phyloP scores from a whole-genome alignment of 2,329 filamentous ascomycete genomes.

The Botrytis fabae region DNA sequence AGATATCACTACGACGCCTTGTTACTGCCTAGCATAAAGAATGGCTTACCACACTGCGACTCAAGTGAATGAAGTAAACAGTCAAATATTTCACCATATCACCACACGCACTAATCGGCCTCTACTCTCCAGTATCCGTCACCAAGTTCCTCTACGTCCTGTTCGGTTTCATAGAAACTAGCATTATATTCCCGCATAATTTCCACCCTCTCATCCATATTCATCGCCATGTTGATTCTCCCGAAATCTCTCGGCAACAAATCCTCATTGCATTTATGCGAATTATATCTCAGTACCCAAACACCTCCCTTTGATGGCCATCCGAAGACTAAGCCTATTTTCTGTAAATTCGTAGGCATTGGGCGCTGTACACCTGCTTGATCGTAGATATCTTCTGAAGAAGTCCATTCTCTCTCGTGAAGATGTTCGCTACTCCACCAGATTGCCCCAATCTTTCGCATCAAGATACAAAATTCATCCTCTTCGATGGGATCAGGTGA shows the following conservation, averaged over 20 bases:
- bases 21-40: neutral
- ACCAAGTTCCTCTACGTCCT: neutral
- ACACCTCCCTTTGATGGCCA: neutral
- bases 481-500: neutral
- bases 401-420: neutral
- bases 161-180: neutral
- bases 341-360: neutral
- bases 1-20: neutral
- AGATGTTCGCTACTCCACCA: constrained; percentile 9
- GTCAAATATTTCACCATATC: neutral
- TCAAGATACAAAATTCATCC: neutral
- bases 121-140: neutral
- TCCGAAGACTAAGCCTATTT: neutral
- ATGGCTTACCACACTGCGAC: neutral
- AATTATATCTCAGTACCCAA: constrained; percentile 3
- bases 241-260: neutral
- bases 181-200: neutral
- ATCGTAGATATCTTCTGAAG: neutral
- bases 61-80: neutral
- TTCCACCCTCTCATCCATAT: constrained; percentile 4
- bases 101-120: neutral
- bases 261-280: neutral
- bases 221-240: neutral
- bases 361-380: neutral
- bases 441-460: neutral